A percentile compares a stretch with the other conserved stretches of the same genome.
phyloP scores from a whole-genome alignment of 495 filamentous ascomycete genomes.

The Xylaria palmicola region DNA sequence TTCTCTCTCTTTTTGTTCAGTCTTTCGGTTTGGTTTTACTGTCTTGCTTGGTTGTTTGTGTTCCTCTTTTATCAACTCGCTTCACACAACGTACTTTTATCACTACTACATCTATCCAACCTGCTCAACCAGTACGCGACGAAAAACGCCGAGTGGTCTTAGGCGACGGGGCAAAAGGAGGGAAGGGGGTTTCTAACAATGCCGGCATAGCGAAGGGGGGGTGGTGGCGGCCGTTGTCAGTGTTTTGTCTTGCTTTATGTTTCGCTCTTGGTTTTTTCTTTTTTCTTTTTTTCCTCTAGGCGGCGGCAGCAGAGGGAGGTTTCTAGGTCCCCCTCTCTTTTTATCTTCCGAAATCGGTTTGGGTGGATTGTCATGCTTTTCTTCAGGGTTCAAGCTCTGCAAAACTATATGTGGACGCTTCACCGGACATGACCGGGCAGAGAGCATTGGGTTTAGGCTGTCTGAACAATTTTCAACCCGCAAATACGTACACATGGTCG shows the following conservation, averaged over 20 bases:
- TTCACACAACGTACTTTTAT: background rate
- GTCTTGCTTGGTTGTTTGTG: background rate
- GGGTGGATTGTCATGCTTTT: background rate
- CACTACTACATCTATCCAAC: background rate
- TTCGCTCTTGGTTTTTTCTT: background rate
- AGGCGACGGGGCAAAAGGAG: background rate
- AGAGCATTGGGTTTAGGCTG: slow-evolving; percentile 14
- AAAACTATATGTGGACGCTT: slow-evolving; percentile 1
- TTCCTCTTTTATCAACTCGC: background rate
- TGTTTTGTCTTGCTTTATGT: background rate
- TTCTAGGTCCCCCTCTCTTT: background rate
- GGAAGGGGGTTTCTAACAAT: background rate
- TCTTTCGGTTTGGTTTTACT: background rate
- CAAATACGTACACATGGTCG: slow-evolving; percentile 12
- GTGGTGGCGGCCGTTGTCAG: background rate
- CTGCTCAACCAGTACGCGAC: slow-evolving; percentile 1
- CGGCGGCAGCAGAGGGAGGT: slow-evolving; percentile 1
- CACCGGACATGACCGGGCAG: background rate
- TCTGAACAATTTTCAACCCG: slow-evolving; percentile 9
- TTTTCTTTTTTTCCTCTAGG: background rate
- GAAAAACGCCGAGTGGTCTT: background rate
- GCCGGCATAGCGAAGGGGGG: slow-evolving; percentile 8
- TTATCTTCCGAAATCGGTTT: too few species aligned
- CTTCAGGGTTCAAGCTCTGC: background rate
- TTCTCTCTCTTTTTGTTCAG: background rate